A percentile compares a stretch with the other conserved stretches of the same genome.
phyloP scores from a whole-genome alignment of 306 rosid species.

The Trifolium dubium region DNA sequence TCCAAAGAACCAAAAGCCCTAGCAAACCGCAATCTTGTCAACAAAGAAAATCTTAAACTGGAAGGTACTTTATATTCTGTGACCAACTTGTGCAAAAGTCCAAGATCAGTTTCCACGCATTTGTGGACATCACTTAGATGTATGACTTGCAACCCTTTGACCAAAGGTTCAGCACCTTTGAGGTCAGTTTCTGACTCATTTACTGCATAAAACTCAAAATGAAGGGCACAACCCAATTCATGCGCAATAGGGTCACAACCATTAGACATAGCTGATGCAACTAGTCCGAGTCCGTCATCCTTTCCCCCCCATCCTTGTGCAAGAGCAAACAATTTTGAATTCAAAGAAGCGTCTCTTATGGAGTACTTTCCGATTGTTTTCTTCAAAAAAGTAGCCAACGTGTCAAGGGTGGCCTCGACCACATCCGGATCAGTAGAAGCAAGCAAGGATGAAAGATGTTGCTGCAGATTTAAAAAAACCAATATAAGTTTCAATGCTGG shows the following conservation, averaged over 20 bases:
- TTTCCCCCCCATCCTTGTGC: slow-evolving; percentile 99
- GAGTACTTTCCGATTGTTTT: slow-evolving; percentile 89
- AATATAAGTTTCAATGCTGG: slow-evolving; percentile 26
- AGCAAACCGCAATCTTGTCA: slow-evolving; percentile 93
- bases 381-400: slow-evolving; percentile 88
- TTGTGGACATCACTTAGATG: slow-evolving; percentile 66
- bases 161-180: slow-evolving; percentile 46
- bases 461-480: slow-evolving; percentile 69
- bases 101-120: slow-evolving; percentile 75
- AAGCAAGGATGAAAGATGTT: slow-evolving; percentile 94
- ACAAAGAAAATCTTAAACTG: slow-evolving; percentile 79
- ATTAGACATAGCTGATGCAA: slow-evolving; percentile 74
- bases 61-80: slow-evolving; percentile 79
- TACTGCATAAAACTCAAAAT: slow-evolving; percentile 90
- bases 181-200: slow-evolving; percentile 59
- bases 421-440: slow-evolving; percentile 95
- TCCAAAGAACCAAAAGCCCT: slow-evolving; percentile 90
- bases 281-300: slow-evolving; percentile 97
- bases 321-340: slow-evolving; percentile 84
- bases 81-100: slow-evolving; percentile 78
- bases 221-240: slow-evolving; percentile 90
- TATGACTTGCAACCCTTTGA: slow-evolving; percentile 80
- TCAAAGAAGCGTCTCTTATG: slow-evolving; percentile 77
- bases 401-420: slow-evolving; percentile 91
- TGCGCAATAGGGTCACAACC: slow-evolving; percentile 64